Percentiles rank a stretch among this genome's conserved stretches.
These are phyloP conservation scores for Linanthus parryae DNA, from an alignment of 148 eudicot species.

Conservation along the genomic window DNA sequence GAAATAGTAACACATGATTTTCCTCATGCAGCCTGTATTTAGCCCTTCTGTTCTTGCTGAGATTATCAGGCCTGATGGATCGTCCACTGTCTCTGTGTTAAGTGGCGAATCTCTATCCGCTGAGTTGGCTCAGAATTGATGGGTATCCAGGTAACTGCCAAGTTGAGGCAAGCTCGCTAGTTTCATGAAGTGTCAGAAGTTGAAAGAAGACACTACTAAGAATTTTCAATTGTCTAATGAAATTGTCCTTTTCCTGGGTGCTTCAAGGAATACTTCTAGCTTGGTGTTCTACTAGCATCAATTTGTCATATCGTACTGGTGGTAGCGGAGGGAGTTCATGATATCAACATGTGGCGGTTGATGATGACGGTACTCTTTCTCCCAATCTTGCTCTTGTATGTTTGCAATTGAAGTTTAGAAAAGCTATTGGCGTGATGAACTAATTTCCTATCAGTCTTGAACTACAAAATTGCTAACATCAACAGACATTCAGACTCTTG, in stretches of 20 bases:
- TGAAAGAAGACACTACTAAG: too few species aligned
- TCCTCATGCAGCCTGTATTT: conserved; percentile 85
- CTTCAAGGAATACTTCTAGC: conserved; percentile 82
- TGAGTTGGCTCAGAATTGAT: conserved; percentile 82
- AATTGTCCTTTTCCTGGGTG: conserved; percentile 23
- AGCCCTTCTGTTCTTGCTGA: conserved; percentile 84
- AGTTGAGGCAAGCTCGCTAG: neutral
- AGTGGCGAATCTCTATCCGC: conserved; percentile 74
- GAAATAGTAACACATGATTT: too few species aligned
- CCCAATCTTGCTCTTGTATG: too few species aligned
- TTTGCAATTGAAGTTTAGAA: too few species aligned
- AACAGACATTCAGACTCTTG: too few species aligned
- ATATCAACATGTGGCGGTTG: conserved; percentile 70
- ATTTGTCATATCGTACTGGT: conserved; percentile 81
- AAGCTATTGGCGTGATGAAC: too few species aligned
- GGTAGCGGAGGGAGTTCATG: conserved; percentile 84
- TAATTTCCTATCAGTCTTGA: too few species aligned
- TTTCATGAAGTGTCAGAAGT: neutral
- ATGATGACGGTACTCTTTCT: conserved; percentile 68
- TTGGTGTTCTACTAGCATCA: conserved; percentile 85
- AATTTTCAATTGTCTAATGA: conserved; percentile 10
- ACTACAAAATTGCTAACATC: too few species aligned
- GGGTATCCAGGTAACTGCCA: conserved; percentile 76
- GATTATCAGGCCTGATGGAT: conserved; percentile 86
- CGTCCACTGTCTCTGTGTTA: conserved; percentile 56